phyloP scores from a whole-genome alignment of 2,329 filamentous ascomycete genomes.

The Botrytis pseudocinerea region DNA sequence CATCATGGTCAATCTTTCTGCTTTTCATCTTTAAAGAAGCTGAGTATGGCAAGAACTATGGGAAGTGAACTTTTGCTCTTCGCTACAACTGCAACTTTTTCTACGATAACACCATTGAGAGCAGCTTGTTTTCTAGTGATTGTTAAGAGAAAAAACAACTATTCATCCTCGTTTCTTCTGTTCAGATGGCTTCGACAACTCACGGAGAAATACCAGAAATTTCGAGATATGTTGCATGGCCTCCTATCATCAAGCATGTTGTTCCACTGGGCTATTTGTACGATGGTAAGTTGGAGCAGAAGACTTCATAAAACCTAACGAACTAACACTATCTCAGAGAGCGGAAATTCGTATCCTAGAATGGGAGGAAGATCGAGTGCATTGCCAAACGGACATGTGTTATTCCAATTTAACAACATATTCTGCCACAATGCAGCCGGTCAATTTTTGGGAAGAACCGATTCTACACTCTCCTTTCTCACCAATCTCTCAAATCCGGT shows the following conservation, averaged over 20 bases:
- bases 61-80: slow-evolving; percentile 8
- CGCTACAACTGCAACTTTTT: not conserved
- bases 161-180: not conserved
- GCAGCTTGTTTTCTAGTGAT: not conserved
- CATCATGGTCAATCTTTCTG: not conserved
- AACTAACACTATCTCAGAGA: slow-evolving; percentile 23
- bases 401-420: slow-evolving; percentile 34
- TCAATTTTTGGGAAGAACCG: slow-evolving; percentile 22
- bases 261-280: slow-evolving; percentile 26
- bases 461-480: slow-evolving; percentile 25
- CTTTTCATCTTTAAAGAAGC: not conserved
- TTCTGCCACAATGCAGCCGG: slow-evolving; percentile 28
- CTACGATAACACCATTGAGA: not conserved
- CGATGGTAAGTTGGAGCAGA: slow-evolving; percentile 25
- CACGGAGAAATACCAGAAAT: slow-evolving; percentile 3
- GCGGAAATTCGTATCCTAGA: slow-evolving; percentile 28
- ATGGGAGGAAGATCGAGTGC: slow-evolving; percentile 30
- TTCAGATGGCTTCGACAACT: slow-evolving; percentile 4
- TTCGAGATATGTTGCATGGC: slow-evolving; percentile 19
- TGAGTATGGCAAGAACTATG: slow-evolving; percentile 1
- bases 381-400: slow-evolving; percentile 23
- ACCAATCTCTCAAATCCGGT: slow-evolving; percentile 19
- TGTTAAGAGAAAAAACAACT: not conserved
- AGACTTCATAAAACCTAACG: not conserved
- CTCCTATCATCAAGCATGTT: slow-evolving; percentile 18